phyloP scores from a whole-genome alignment of 371 early-diverging fungal genomes.

The Rhizomucor miehei region DNA sequence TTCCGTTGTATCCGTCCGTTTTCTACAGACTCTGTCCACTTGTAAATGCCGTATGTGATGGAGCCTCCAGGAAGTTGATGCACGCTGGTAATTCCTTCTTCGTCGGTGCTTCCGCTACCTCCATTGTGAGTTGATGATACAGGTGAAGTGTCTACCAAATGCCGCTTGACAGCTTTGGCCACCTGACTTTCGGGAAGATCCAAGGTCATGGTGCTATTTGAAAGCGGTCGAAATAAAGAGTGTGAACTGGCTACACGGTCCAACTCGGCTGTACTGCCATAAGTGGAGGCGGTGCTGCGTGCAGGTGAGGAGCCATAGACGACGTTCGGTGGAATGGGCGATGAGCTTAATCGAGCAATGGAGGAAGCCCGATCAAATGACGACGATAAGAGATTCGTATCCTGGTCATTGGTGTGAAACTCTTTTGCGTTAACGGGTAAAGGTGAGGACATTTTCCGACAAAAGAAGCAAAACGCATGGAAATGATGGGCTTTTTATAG shows the following conservation, averaged over 20 bases:
- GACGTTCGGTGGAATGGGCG: slow-evolving; percentile 24
- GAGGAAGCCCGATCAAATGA: slow-evolving; percentile 33
- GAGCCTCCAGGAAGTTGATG: slow-evolving; percentile 50
- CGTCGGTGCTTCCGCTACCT: slow-evolving; percentile 6
- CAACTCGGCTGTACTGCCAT: slow-evolving; percentile 19
- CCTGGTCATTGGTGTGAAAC: not conserved
- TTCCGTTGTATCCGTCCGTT: slow-evolving; percentile 33
- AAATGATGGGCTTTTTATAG: no score
- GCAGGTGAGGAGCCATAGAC: slow-evolving; percentile 34
- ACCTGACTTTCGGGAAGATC: slow-evolving; percentile 44
- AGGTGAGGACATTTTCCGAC: slow-evolving; percentile 34
- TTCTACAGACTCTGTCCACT: slow-evolving; percentile 48
- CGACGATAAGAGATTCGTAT: slow-evolving; percentile 14
- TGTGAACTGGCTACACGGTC: slow-evolving; percentile 6
- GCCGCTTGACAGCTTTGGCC: slow-evolving; percentile 41
- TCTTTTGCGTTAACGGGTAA: slow-evolving; percentile 49
- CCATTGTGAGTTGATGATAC: slow-evolving; percentile 10
- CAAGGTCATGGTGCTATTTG: slow-evolving; percentile 21
- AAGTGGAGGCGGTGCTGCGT: slow-evolving; percentile 19
- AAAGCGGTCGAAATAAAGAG: slow-evolving; percentile 12
- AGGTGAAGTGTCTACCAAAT: slow-evolving; percentile 36
- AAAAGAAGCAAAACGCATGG: no score
- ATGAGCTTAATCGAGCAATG: slow-evolving; percentile 31
- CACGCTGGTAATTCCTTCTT: slow-evolving; percentile 13
- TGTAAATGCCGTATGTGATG: slow-evolving; percentile 57